Percentiles rank a stretch among this genome's conserved stretches.
Conservation (phyloP, 139 green algal species). For the Helicosporidium sp. region DNA sequence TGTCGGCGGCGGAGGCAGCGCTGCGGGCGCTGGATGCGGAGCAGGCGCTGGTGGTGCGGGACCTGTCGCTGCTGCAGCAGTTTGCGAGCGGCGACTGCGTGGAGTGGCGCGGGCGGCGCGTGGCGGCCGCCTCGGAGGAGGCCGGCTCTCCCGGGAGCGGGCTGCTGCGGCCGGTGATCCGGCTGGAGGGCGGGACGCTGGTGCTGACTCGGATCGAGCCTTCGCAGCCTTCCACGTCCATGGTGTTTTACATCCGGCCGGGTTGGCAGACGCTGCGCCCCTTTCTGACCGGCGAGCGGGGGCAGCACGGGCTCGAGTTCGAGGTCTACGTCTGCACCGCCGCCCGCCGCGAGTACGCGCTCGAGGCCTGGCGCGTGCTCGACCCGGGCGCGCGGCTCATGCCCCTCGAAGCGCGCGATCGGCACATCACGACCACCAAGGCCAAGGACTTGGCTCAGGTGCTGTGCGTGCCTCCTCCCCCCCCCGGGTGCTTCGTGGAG, state of each 20-base stretch:
- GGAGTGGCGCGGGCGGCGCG: constrained; percentile 10
- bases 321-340: constrained; percentile 72
- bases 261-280: constrained; percentile 33
- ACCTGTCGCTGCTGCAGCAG: constrained; percentile 28
- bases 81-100: constrained; percentile 26
- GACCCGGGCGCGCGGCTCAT: constrained; percentile 43
- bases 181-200: constrained; percentile 17
- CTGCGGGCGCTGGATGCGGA: constrained; percentile 14
- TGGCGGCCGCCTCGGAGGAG: neutral
- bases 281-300: constrained; percentile 26
- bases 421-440: no score
- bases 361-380: constrained; percentile 67
- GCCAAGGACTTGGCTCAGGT: no score
- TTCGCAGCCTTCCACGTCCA: constrained; percentile 26
- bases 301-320: constrained; percentile 13
- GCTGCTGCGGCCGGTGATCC: constrained; percentile 32
- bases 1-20: no score
- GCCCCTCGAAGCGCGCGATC: constrained; percentile 13
- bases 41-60: constrained; percentile 24
- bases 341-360: constrained; percentile 54
- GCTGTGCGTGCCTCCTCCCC: no score
- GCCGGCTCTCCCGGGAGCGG: neutral
- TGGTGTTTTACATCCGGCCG: constrained; percentile 48
- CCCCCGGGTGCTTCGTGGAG: neutral
- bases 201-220: constrained; percentile 59